Evolutionary conservation across 805 yeast species (phyloP).

Genomic region (Candida railenensis): DNA sequence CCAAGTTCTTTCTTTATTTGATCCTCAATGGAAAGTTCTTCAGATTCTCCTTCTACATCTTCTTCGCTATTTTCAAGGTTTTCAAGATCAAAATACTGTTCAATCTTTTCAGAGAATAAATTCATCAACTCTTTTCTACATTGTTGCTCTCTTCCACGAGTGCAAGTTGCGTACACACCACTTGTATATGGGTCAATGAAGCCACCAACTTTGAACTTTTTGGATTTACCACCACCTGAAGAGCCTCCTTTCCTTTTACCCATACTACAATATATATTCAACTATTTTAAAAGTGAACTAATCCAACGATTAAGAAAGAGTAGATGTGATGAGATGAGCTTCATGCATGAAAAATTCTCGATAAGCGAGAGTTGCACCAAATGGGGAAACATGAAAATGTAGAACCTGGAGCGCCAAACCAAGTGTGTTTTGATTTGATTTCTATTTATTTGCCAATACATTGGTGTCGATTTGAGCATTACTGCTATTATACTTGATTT

Average conservation of each 20-base stretch:
- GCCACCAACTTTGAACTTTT: slow-evolving; percentile 48
- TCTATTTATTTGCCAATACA: too few species aligned
- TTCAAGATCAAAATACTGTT: slow-evolving; percentile 28
- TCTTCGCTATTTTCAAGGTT: slow-evolving; percentile 29
- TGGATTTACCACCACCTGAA: slow-evolving; percentile 17
- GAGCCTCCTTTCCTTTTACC: slow-evolving; percentile 26
- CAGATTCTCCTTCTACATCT: slow-evolving; percentile 9
- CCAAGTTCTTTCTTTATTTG: slow-evolving; percentile 70
- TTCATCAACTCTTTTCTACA: slow-evolving; percentile 72
- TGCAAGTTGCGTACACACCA: slow-evolving; percentile 90
- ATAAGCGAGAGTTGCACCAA: background rate
- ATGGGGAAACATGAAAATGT: background rate
- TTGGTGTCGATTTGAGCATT: too few species aligned
- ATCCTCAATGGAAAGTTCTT: slow-evolving; percentile 67
- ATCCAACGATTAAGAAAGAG: background rate
- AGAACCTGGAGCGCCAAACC: too few species aligned
- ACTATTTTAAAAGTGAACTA: background rate
- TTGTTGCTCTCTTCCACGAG: slow-evolving; percentile 72
- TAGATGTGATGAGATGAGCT: background rate
- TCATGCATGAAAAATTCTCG: background rate
- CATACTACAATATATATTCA: slow-evolving; percentile 15
- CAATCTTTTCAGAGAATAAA: slow-evolving; percentile 46
- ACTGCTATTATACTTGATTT: too few species aligned
- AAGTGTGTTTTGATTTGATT: too few species aligned
- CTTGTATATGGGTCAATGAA: slow-evolving; percentile 79